Evolutionary conservation across 2,329 filamentous ascomycete genomes (phyloP).

Genomic region (Escovopsis sp.): DNA sequence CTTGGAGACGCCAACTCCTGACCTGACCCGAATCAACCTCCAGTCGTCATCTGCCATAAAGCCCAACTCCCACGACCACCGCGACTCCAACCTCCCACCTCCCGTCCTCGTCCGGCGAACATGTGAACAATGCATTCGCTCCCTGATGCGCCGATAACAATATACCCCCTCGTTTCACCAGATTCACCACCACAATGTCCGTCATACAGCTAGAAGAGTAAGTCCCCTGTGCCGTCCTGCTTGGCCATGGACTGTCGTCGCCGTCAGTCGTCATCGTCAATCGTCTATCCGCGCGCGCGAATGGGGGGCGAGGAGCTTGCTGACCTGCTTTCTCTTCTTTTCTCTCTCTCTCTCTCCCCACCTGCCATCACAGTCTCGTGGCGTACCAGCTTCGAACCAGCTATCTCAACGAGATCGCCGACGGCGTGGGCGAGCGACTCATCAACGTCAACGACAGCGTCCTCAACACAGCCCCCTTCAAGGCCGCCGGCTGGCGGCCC

Average conservation of each 20-base stretch:
- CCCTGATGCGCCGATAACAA: not conserved
- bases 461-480: constrained; percentile 68
- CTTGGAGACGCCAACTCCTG: not conserved
- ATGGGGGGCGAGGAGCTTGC: constrained; percentile 1
- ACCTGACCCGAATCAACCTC: not conserved
- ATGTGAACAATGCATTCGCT: constrained; percentile 3
- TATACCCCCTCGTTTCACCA: constrained; percentile 3
- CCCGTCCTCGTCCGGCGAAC: constrained; percentile 2
- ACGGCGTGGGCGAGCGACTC: constrained; percentile 72
- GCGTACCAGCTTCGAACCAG: constrained; percentile 69
- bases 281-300: not conserved
- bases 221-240: constrained; percentile 6
- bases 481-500: constrained; percentile 65
- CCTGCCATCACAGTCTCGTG: constrained; percentile 44
- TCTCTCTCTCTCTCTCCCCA: too few relatives aligned
- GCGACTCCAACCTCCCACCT: not conserved
- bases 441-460: constrained; percentile 70
- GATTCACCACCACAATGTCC: constrained; percentile 16
- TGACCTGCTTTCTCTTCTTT: constrained; percentile 6
- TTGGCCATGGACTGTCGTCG: not conserved
- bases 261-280: not conserved
- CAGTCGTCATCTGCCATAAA: not conserved
- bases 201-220: constrained; percentile 26
- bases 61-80: not conserved
- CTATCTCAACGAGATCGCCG: constrained; percentile 66